These are phyloP conservation scores for Xerocomellus amylosporus DNA, from an alignment of 768 basidiomycete genomes.

Conservation along the genomic window DNA sequence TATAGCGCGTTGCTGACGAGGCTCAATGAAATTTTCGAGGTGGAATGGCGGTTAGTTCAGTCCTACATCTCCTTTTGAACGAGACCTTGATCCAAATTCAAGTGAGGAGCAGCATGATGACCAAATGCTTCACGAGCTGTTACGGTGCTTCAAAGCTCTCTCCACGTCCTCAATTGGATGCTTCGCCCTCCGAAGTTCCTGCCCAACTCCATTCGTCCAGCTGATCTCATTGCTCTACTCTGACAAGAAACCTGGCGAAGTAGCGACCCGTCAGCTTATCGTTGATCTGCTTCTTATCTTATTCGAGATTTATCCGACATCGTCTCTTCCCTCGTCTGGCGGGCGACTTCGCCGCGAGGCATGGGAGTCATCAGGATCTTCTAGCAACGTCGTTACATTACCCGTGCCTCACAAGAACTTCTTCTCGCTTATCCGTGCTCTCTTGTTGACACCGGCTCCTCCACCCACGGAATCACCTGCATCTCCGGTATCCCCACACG, in stretches of 20 bases:
- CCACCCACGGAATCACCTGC: constrained; percentile 61
- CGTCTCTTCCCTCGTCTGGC: constrained; percentile 57
- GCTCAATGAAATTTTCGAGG: constrained; percentile 86
- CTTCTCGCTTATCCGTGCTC: constrained; percentile 69
- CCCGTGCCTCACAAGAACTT: constrained; percentile 71
- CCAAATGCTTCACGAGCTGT: constrained; percentile 84
- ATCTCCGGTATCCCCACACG: constrained; percentile 65
- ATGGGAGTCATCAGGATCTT: constrained; percentile 51
- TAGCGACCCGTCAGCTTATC: constrained; percentile 86
- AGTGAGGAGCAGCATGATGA: constrained; percentile 99
- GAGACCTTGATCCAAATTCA: constrained; percentile 12
- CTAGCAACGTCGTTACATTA: constrained; percentile 57
- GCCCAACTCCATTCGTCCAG: constrained; percentile 84
- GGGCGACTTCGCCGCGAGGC: constrained; percentile 43
- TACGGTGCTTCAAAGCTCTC: constrained; percentile 92
- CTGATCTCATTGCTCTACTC: constrained; percentile 85
- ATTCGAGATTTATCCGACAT: constrained; percentile 83
- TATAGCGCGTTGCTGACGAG: constrained; percentile 81
- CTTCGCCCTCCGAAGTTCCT: constrained; percentile 83
- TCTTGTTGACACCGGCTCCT: constrained; percentile 72
- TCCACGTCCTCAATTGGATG: constrained; percentile 88
- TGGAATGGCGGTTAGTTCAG: constrained; percentile 91
- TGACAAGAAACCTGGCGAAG: constrained; percentile 97
- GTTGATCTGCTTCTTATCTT: constrained; percentile 82
- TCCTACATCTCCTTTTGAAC: background rate